Percentiles rank a stretch among this genome's conserved stretches.
These are phyloP conservation scores for Aspergillus bridgeri DNA, from an alignment of 495 filamentous ascomycete species.

Conservation along the genomic window DNA sequence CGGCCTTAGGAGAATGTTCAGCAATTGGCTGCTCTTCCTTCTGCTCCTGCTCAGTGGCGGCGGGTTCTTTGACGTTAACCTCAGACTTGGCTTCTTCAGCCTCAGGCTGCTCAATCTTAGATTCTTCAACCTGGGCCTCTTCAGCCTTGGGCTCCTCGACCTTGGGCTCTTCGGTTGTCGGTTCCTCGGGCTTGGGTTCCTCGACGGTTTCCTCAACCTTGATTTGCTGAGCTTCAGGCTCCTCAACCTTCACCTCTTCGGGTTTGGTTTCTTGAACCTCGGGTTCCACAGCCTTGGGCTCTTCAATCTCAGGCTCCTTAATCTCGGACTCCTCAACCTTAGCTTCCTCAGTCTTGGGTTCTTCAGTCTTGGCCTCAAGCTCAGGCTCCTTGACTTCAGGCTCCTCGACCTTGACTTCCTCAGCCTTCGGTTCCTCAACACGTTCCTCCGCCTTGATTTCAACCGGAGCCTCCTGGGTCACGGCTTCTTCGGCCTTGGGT, in stretches of 20 bases:
- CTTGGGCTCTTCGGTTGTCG: not conserved
- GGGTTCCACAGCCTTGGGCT: not conserved
- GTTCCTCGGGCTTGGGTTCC: conserved; percentile 6
- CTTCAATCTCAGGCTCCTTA: not conserved
- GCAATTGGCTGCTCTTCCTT: not conserved
- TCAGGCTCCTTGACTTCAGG: not conserved
- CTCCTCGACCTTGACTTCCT: not conserved
- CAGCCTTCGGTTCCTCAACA: not conserved
- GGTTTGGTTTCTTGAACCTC: no score
- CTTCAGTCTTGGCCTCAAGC: conserved; percentile 1
- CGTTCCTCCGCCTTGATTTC: no score
- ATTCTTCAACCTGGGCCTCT: not conserved
- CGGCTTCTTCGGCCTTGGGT: no score
- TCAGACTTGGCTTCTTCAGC: not conserved
- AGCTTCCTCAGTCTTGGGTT: not conserved
- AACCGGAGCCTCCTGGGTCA: not conserved
- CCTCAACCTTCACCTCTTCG: not conserved
- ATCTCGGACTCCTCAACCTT: not conserved
- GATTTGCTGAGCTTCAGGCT: not conserved
- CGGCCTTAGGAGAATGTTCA: conserved; percentile 13
- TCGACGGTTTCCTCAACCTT: not conserved
- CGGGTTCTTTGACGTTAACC: not conserved
- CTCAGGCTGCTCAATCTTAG: not conserved
- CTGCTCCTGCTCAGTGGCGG: not conserved
- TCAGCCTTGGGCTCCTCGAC: not conserved